Percentiles rank a stretch among this genome's conserved stretches.
These are phyloP conservation scores for Maudiozyma barnettii DNA, from an alignment of 805 yeast genomes.

Conservation along the genomic window DNA sequence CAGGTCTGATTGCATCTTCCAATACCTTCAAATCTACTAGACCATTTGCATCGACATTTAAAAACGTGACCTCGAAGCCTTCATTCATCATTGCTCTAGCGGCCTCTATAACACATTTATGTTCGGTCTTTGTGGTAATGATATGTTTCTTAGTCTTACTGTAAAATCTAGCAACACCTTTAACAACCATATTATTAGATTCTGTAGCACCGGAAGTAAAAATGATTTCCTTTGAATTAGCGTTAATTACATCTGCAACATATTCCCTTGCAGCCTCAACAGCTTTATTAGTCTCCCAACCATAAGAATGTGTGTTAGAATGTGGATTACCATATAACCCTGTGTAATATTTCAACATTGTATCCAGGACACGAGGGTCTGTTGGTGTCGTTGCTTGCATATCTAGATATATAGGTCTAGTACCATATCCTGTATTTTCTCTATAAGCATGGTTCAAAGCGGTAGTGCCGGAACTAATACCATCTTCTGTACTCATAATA, in stretches of 20 bases:
- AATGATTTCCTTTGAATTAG: constrained; percentile 93
- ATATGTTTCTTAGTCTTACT: constrained; percentile 83
- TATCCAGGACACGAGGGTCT: constrained; percentile 90
- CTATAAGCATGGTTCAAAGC: constrained; percentile 33
- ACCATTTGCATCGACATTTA: constrained; percentile 77
- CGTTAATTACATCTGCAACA: constrained; percentile 75
- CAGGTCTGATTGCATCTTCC: constrained; percentile 77
- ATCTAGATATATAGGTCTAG: constrained; percentile 90
- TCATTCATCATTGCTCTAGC: constrained; percentile 92
- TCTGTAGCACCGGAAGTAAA: constrained; percentile 98
- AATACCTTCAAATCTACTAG: constrained; percentile 68
- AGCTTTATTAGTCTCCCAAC: constrained; percentile 95
- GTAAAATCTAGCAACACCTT: constrained; percentile 94
- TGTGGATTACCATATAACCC: constrained; percentile 98
- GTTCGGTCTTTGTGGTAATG: constrained; percentile 94
- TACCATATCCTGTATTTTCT: constrained; percentile 41
- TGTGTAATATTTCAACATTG: constrained; percentile 76
- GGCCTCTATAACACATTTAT: constrained; percentile 96
- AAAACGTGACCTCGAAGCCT: constrained; percentile 91
- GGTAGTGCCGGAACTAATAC: constrained; percentile 20
- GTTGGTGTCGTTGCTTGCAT: constrained; percentile 98
- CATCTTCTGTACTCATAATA: constrained; percentile 13
- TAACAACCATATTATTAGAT: constrained; percentile 86
- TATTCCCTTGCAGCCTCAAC: constrained; percentile 80
- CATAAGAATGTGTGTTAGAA: constrained; percentile 92